A percentile compares a stretch with the other conserved stretches of the same genome.
Conservation (phyloP, 352 stramenopile species). For the Phytophthora colocasiae region DNA sequence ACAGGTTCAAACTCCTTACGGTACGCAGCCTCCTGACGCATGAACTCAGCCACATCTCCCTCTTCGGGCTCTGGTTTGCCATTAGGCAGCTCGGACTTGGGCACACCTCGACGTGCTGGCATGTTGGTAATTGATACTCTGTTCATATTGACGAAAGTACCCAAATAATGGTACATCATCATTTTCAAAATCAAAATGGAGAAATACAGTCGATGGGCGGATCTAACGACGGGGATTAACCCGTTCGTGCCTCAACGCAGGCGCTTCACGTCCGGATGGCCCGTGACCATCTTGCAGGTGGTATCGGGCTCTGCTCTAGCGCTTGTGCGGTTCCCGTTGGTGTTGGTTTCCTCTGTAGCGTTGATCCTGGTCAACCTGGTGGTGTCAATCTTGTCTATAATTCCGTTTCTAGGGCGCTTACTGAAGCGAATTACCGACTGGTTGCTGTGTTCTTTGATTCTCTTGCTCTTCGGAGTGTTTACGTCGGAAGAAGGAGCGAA, state of each 20-base stretch:
- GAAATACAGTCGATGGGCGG: conserved; percentile 88
- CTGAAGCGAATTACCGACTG: conserved; percentile 76
- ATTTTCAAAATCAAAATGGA: conserved; percentile 59
- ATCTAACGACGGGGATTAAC: conserved; percentile 88
- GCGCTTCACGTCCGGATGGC: conserved; percentile 53
- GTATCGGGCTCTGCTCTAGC: conserved; percentile 52
- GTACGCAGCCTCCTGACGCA: conserved; percentile 59
- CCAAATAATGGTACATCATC: neutral
- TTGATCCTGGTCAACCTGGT: conserved; percentile 61
- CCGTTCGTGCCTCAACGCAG: conserved; percentile 85
- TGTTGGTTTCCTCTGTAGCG: conserved; percentile 46
- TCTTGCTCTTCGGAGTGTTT: conserved; percentile 73
- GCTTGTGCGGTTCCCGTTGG: conserved; percentile 60
- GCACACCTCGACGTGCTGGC: conserved; percentile 16
- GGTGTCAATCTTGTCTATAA: conserved; percentile 57
- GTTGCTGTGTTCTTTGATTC: conserved; percentile 73
- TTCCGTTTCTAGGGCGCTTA: conserved; percentile 73
- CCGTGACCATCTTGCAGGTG: conserved; percentile 52
- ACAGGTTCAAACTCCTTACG: conserved; percentile 78
- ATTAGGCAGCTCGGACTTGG: conserved; percentile 30
- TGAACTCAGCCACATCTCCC: conserved; percentile 44
- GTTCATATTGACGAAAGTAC: conserved; percentile 6
- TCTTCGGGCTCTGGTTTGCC: conserved; percentile 9
- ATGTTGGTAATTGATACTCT: no score
- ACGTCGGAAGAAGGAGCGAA: conserved; percentile 76